Conservation (phyloP, 805 yeast genomes). For the Schizosaccharomyces pombe region ASM294v3 CU329670.1:701501-702000, state of each 20-base stretch:
- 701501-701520: slow-evolving; percentile 46
- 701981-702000: slow-evolving; percentile 75
- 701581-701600: slow-evolving; percentile 52
- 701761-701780: background rate
- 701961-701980: slow-evolving; percentile 39
- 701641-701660: background rate
- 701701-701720: slow-evolving; percentile 71
- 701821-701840: slow-evolving; percentile 62
- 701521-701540: slow-evolving; percentile 69
- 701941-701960: slow-evolving; percentile 44
- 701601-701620: slow-evolving; percentile 25
- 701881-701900: slow-evolving; percentile 47
- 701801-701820: background rate
- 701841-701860: slow-evolving; percentile 57
- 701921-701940: slow-evolving; percentile 53
- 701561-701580: slow-evolving; percentile 65
- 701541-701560: slow-evolving; percentile 55
- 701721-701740: slow-evolving; percentile 63
- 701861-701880: slow-evolving; percentile 30
- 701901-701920: slow-evolving; percentile 58
- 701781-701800: background rate
- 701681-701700: slow-evolving; percentile 58
- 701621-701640: background rate
- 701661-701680: slow-evolving; percentile 29
- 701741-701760: background rate